These are phyloP conservation scores for Cladosporium velox DNA, from an alignment of 2,329 filamentous ascomycete species.

Conservation along the genomic window DNA sequence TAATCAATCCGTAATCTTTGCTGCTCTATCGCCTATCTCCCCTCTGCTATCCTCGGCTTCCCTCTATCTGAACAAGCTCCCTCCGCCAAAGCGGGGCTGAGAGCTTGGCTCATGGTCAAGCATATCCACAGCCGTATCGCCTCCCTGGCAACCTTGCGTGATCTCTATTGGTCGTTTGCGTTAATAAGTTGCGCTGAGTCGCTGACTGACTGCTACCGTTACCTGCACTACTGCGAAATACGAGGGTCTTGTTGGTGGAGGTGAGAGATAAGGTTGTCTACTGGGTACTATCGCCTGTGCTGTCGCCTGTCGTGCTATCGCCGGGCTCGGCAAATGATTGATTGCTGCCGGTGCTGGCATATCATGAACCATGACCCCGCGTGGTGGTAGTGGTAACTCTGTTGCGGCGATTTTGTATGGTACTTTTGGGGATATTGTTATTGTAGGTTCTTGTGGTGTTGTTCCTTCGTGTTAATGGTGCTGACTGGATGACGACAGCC, in stretches of 20 bases:
- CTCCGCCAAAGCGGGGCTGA: slow-evolving; percentile 7
- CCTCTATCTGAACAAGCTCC: slow-evolving; percentile 6
- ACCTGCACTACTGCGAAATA: background rate
- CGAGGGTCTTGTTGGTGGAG: background rate
- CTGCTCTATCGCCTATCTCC: background rate
- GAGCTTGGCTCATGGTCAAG: background rate
- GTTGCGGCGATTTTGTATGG: background rate
- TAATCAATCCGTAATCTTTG: too few species aligned
- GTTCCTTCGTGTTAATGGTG: background rate
- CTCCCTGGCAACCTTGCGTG: background rate
- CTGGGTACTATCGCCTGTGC: background rate
- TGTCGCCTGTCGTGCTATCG: background rate
- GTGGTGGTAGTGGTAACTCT: background rate
- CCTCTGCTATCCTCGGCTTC: background rate
- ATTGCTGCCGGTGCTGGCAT: background rate
- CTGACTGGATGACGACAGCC: background rate
- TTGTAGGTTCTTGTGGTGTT: background rate
- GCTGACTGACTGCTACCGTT: background rate
- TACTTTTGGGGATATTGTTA: background rate
- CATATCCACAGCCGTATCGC: slow-evolving; percentile 4
- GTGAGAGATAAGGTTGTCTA: background rate
- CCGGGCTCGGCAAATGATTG: background rate
- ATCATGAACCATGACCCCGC: background rate
- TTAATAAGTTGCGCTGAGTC: background rate
- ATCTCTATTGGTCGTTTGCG: background rate